Conservation (phyloP, 1,284 basidiomycete species). For the Ganoderma sp. region DNA sequence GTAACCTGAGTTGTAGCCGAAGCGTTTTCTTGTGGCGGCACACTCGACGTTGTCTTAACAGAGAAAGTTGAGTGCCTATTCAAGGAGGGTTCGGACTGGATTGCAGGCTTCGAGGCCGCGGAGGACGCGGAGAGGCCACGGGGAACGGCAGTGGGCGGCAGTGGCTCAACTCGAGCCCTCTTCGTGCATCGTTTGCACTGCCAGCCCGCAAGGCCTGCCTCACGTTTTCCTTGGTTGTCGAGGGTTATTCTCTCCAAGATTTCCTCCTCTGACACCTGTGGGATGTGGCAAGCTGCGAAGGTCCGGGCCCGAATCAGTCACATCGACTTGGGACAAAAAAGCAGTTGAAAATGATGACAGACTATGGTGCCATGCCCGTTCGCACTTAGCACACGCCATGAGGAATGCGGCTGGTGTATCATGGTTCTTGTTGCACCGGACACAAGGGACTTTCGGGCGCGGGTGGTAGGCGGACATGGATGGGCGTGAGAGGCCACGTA, state of each 20-base stretch:
- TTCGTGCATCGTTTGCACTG: slow-evolving; percentile 28
- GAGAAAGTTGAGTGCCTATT: not conserved
- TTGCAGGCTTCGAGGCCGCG: not conserved
- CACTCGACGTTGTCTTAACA: not conserved
- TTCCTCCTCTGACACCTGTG: slow-evolving; percentile 28
- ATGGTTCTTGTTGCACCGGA: slow-evolving; percentile 27
- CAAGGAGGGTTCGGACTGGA: not conserved
- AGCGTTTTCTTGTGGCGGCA: not conserved
- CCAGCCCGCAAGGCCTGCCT: slow-evolving; percentile 23
- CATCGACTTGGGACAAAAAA: not conserved
- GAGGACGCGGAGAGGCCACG: not conserved
- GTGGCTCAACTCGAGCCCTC: slow-evolving; percentile 12
- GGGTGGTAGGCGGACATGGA: slow-evolving; percentile 4
- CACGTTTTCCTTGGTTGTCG: slow-evolving; percentile 23
- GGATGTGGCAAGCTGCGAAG: slow-evolving; percentile 33
- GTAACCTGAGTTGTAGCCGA: not conserved
- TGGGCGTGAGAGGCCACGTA: not conserved
- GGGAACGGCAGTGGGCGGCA: not conserved
- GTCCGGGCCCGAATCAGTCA: not conserved
- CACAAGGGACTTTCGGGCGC: slow-evolving; percentile 14
- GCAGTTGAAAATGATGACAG: slow-evolving; percentile 3
- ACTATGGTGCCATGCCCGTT: slow-evolving; percentile 36
- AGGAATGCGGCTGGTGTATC: slow-evolving; percentile 29
- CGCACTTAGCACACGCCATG: slow-evolving; percentile 32
- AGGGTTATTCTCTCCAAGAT: slow-evolving; percentile 23